Evolutionary conservation across 2,329 filamentous ascomycete genomes (phyloP).

Genomic region (Alternaria triticimaculans): DNA sequence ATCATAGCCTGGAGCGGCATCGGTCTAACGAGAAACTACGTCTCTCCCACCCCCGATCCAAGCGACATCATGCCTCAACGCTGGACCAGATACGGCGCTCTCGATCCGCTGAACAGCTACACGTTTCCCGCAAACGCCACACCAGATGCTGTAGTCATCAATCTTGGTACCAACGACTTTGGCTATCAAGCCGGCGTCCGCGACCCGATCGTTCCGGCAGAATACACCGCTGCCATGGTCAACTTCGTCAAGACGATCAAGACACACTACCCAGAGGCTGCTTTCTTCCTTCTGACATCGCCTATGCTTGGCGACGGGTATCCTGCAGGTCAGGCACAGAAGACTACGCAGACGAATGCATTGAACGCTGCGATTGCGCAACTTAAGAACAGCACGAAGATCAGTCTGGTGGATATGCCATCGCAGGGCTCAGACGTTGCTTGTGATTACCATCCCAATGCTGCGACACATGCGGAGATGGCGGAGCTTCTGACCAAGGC

Average conservation of each 20-base stretch:
- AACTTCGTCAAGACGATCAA: slow-evolving; percentile 45
- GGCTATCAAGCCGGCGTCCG: slow-evolving; percentile 37
- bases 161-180: slow-evolving; percentile 56
- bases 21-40: slow-evolving; percentile 53
- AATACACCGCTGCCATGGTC: slow-evolving; percentile 26
- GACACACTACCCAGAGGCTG: slow-evolving; percentile 45
- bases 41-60: slow-evolving; percentile 30
- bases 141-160: slow-evolving; percentile 52
- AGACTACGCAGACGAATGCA: slow-evolving; percentile 47
- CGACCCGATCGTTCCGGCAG: slow-evolving; percentile 6
- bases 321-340: slow-evolving; percentile 46
- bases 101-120: slow-evolving; percentile 50
- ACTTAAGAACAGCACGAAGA: slow-evolving; percentile 36
- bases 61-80: slow-evolving; percentile 50
- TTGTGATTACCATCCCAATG: slow-evolving; percentile 54
- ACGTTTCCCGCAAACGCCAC: slow-evolving; percentile 43
- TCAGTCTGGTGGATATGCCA: slow-evolving; percentile 53
- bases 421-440: slow-evolving; percentile 51
- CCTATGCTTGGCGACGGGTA: slow-evolving; percentile 52
- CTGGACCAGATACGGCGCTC: slow-evolving; percentile 54
- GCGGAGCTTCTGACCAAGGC: slow-evolving; percentile 34
- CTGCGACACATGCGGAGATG: slow-evolving; percentile 46
- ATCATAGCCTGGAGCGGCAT: slow-evolving; percentile 56
- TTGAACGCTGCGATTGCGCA: slow-evolving; percentile 45
- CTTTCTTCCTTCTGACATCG: slow-evolving; percentile 52